Evolutionary conservation across 2,329 filamentous ascomycete species (phyloP).

Genomic region (Colletotrichum spaethianum): DNA sequence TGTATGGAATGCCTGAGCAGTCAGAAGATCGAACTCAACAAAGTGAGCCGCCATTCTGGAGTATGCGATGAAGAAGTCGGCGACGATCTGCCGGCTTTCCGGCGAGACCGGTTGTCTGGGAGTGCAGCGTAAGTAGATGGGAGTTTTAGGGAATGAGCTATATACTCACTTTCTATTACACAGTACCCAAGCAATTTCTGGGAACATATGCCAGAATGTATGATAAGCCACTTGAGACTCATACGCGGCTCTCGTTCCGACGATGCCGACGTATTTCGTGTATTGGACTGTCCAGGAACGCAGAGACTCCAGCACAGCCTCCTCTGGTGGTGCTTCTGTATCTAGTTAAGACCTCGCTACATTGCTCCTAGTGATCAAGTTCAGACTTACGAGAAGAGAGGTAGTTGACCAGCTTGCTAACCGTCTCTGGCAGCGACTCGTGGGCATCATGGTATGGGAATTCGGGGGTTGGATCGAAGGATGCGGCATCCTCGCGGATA

Average conservation of each 20-base stretch:
- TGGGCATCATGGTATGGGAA: slow-evolving; percentile 62
- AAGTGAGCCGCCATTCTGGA: slow-evolving; percentile 68
- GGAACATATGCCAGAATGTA: slow-evolving; percentile 67
- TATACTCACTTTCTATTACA: slow-evolving; percentile 43
- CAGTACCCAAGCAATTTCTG: slow-evolving; percentile 62
- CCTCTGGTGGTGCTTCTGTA: slow-evolving; percentile 59
- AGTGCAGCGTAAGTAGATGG: neutral
- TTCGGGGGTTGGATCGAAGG: slow-evolving; percentile 57
- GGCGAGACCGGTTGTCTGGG: slow-evolving; percentile 19
- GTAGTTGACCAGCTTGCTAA: slow-evolving; percentile 56
- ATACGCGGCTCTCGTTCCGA: slow-evolving; percentile 53
- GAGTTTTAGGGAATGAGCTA: too few species aligned
- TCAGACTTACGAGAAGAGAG: slow-evolving; percentile 48
- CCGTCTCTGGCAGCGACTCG: slow-evolving; percentile 50
- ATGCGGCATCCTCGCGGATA: slow-evolving; percentile 31
- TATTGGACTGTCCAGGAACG: slow-evolving; percentile 66
- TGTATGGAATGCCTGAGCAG: slow-evolving; percentile 36
- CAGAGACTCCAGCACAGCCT: slow-evolving; percentile 60
- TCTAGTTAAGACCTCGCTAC: slow-evolving; percentile 44
- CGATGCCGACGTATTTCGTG: slow-evolving; percentile 56
- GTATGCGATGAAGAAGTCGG: slow-evolving; percentile 58
- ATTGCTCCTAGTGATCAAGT: neutral
- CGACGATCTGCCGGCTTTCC: slow-evolving; percentile 45
- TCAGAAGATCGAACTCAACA: slow-evolving; percentile 62
- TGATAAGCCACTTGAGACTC: slow-evolving; percentile 60